Evolutionary conservation across 768 basidiomycete species (phyloP).

Genomic region (Lentinula edodes): DNA sequence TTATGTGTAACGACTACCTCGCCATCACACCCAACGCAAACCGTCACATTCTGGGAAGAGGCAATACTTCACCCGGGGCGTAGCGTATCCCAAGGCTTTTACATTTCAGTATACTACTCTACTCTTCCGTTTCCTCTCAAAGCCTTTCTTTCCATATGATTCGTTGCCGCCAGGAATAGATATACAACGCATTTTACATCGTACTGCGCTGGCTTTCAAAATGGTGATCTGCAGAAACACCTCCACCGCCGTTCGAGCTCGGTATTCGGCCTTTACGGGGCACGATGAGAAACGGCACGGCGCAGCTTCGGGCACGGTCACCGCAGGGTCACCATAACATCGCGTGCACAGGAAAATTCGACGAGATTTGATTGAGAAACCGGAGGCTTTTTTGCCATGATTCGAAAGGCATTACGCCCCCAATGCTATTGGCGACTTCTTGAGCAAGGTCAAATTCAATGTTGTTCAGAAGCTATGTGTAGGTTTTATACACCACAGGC

Average conservation of each 20-base stretch:
- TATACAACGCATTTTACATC: constrained; percentile 73
- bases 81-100: too few relatives aligned
- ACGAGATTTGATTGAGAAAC: too few relatives aligned
- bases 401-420: too few relatives aligned
- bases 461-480: too few relatives aligned
- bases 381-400: too few relatives aligned
- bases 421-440: too few relatives aligned
- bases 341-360: constrained; percentile 19
- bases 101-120: constrained; percentile 66
- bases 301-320: constrained; percentile 44
- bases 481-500: too few relatives aligned
- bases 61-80: constrained; percentile 26
- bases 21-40: too few relatives aligned
- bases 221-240: constrained; percentile 58
- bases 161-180: constrained; percentile 58
- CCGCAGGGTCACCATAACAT: constrained; percentile 50
- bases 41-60: too few relatives aligned
- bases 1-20: too few relatives aligned
- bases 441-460: too few relatives aligned
- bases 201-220: constrained; percentile 79
- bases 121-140: constrained; percentile 48
- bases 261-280: constrained; percentile 55
- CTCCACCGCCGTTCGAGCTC: constrained; percentile 25
- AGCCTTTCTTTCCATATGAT: constrained; percentile 41
- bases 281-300: constrained; percentile 62